These are phyloP conservation scores for Zygosaccharomyces sapae DNA, from an alignment of 1,139 yeast species.

Conservation along the genomic window DNA sequence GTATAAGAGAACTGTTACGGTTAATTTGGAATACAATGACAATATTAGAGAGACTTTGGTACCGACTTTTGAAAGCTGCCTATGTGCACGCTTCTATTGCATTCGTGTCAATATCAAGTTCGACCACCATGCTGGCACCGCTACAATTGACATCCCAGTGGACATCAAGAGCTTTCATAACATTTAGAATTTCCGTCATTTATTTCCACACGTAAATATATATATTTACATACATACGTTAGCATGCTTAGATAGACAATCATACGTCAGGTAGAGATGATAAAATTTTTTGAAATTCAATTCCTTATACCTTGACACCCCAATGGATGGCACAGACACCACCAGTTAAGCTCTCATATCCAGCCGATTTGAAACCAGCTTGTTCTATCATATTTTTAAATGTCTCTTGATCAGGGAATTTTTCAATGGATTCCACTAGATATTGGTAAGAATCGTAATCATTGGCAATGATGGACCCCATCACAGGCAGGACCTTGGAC, in stretches of 20 bases:
- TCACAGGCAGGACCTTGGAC: slow-evolving; percentile 84
- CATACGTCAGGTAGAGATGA: neutral
- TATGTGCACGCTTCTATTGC: slow-evolving; percentile 50
- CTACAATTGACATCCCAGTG: slow-evolving; percentile 37
- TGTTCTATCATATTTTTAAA: slow-evolving; percentile 88
- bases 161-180: slow-evolving; percentile 33
- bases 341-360: slow-evolving; percentile 92
- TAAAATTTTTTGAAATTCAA: neutral
- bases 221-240: neutral
- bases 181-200: slow-evolving; percentile 1
- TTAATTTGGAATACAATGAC: slow-evolving; percentile 33
- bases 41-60: slow-evolving; percentile 43
- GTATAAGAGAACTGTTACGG: slow-evolving; percentile 27
- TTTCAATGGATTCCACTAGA: slow-evolving; percentile 86
- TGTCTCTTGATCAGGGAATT: slow-evolving; percentile 87
- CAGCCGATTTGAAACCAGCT: slow-evolving; percentile 92
- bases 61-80: slow-evolving; percentile 57
- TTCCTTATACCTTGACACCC: slow-evolving; percentile 71
- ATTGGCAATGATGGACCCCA: slow-evolving; percentile 93
- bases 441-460: slow-evolving; percentile 95
- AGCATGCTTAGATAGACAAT: neutral
- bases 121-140: slow-evolving; percentile 32
- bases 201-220: slow-evolving; percentile 9
- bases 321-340: slow-evolving; percentile 96
- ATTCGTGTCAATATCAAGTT: slow-evolving; percentile 36